A percentile compares a stretch with the other conserved stretches of the same genome.
phyloP scores from a whole-genome alignment of 1,139 yeast genomes.

The Protomyces gravidus region DNA sequence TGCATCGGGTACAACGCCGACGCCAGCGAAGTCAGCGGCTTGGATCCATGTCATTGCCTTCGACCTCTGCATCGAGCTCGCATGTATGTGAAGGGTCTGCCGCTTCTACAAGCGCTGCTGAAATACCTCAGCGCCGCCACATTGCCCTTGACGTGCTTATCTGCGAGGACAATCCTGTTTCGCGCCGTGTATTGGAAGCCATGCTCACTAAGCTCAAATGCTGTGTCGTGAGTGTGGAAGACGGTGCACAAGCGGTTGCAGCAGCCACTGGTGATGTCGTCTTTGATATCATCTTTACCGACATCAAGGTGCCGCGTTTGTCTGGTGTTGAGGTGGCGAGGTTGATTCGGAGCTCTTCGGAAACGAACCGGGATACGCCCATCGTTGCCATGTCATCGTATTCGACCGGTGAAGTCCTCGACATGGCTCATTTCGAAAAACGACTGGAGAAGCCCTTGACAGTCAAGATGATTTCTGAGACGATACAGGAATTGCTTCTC shows the following conservation, averaged over 20 bases:
- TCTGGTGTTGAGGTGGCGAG: conserved; percentile 72
- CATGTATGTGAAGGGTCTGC: too few species aligned
- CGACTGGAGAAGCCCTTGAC: conserved; percentile 23
- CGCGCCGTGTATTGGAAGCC: conserved; percentile 63
- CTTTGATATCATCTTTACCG: conserved; percentile 79
- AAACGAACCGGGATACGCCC: conserved; percentile 71
- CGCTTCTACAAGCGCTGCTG: neutral
- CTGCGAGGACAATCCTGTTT: conserved; percentile 84
- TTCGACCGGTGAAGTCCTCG: conserved; percentile 26
- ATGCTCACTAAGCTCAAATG: conserved; percentile 71
- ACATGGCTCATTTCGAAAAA: conserved; percentile 15
- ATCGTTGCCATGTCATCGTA: conserved; percentile 72
- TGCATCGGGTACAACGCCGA: conserved; percentile 54
- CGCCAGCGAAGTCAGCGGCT: conserved; percentile 50
- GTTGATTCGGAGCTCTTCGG: conserved; percentile 68
- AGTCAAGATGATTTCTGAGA: conserved; percentile 2
- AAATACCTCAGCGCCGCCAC: conserved; percentile 15
- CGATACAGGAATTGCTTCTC: conserved; percentile 5
- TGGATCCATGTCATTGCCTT: conserved; percentile 33
- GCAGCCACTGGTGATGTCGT: conserved; percentile 77
- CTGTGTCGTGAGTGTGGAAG: conserved; percentile 69
- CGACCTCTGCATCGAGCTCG: neutral
- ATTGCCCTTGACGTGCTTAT: conserved; percentile 59
- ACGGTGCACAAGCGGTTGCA: conserved; percentile 78
- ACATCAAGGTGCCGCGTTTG: conserved; percentile 60